Percentiles rank a stretch among this genome's conserved stretches.
Conservation (phyloP, 129 eudicot genomes). For the Chrysanthemum makinoi region DNA sequence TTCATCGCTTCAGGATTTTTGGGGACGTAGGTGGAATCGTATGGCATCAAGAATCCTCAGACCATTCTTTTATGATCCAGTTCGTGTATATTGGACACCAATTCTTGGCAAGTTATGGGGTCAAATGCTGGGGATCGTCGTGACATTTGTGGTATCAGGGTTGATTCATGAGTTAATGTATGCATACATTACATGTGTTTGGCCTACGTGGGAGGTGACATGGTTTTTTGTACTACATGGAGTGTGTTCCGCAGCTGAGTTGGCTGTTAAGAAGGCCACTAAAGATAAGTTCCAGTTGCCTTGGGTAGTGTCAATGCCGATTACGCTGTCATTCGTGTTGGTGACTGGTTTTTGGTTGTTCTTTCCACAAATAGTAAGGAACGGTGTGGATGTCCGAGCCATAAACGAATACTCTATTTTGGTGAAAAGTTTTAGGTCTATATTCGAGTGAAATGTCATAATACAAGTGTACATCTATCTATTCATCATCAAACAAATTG, state of each 20-base stretch:
- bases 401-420: background rate
- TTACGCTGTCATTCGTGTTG: constrained; percentile 35
- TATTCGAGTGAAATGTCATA: background rate
- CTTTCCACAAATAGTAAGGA: constrained; percentile 37
- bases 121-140: constrained; percentile 24
- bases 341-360: constrained; percentile 51
- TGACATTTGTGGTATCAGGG: constrained; percentile 61
- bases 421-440: background rate
- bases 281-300: constrained; percentile 31
- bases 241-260: constrained; percentile 38
- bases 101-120: constrained; percentile 34
- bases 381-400: background rate
- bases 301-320: constrained; percentile 28
- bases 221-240: constrained; percentile 68
- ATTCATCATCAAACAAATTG: too few species aligned
- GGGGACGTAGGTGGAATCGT: constrained; percentile 23
- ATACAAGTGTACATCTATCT: background rate
- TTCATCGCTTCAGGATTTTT: constrained; percentile 9
- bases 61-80: background rate
- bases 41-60: background rate
- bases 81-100: background rate
- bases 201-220: constrained; percentile 47
- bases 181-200: constrained; percentile 35
- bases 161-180: constrained; percentile 61
- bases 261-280: constrained; percentile 33